Percentiles rank a stretch among this genome's conserved stretches.
phyloP scores from a whole-genome alignment of 768 basidiomycete species.

The Agaricus subrufescens region DNA sequence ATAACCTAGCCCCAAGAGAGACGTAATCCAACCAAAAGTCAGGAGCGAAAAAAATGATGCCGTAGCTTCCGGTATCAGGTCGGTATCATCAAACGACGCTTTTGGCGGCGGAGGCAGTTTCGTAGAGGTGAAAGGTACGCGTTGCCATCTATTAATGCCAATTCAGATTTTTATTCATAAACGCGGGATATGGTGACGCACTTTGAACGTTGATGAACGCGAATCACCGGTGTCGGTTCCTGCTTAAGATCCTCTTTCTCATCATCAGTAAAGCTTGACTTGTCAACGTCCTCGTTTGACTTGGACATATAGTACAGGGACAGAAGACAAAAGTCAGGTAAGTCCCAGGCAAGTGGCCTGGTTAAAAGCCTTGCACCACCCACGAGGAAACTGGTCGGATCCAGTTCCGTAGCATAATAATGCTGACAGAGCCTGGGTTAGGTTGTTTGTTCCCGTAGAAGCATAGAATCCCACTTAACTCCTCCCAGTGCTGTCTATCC shows the following conservation, averaged over 20 bases:
- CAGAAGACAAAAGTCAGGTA: neutral
- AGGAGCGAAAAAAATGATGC: slow-evolving; percentile 57
- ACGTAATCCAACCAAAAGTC: slow-evolving; percentile 74
- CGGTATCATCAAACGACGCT: slow-evolving; percentile 54
- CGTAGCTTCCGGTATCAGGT: slow-evolving; percentile 58
- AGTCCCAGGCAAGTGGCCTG: neutral
- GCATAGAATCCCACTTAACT: no score
- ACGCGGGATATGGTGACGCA: neutral
- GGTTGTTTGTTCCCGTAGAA: no score
- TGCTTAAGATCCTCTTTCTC: slow-evolving; percentile 2
- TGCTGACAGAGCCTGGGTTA: neutral
- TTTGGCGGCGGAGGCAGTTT: slow-evolving; percentile 40
- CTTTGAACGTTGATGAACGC: slow-evolving; percentile 4
- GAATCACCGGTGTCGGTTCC: neutral
- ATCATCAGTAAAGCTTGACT: neutral
- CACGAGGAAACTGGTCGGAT: neutral
- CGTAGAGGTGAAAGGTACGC: slow-evolving; percentile 36
- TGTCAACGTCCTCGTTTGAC: slow-evolving; percentile 3
- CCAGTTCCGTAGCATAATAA: slow-evolving; percentile 4
- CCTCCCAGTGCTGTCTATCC: no score
- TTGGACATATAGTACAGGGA: neutral
- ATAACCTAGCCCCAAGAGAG: slow-evolving; percentile 70
- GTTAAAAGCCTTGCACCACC: neutral
- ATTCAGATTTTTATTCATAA: neutral
- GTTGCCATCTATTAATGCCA: slow-evolving; percentile 19